A percentile compares a stretch with the other conserved stretches of the same genome.
Conservation (phyloP, 2,329 filamentous ascomycete genomes). For the Stagonosporopsis rhizophila region DNA sequence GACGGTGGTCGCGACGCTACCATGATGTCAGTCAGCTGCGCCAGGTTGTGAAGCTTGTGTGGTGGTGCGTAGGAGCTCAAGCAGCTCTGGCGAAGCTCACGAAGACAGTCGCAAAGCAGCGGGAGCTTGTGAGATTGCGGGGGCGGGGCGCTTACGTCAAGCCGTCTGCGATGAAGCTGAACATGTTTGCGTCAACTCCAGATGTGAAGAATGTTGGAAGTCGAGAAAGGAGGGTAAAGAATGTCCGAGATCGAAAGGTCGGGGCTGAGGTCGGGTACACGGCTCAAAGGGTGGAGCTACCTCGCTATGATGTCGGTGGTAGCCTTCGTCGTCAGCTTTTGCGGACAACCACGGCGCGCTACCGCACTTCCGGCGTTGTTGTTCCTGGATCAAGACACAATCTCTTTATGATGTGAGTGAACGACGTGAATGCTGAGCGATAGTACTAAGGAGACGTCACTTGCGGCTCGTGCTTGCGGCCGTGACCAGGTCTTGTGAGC, state of each 20-base stretch:
- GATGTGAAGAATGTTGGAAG: not conserved
- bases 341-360: conserved; percentile 17
- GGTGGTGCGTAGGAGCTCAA: conserved; percentile 24
- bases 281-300: conserved; percentile 28
- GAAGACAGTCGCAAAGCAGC: conserved; percentile 3
- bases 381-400: not conserved
- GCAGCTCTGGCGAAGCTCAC: conserved; percentile 13
- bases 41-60: not conserved
- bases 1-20: conserved; percentile 69
- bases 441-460: not conserved
- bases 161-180: conserved; percentile 49
- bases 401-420: not conserved
- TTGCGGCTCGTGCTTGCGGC: not conserved
- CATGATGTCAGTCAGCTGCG: conserved; percentile 23
- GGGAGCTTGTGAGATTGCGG: conserved; percentile 31
- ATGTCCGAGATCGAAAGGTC: conserved; percentile 15
- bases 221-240: conserved; percentile 3
- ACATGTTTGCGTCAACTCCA: conserved; percentile 34
- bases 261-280: conserved; percentile 28
- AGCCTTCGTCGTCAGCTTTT: conserved; percentile 16
- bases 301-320: conserved; percentile 20
- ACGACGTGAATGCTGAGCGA: not conserved
- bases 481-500: not conserved
- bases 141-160: conserved; percentile 46
- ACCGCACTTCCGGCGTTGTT: conserved; percentile 17